These are phyloP conservation scores for Tylopilus intermedius DNA, from an alignment of 768 basidiomycete species.

Conservation along the genomic window DNA sequence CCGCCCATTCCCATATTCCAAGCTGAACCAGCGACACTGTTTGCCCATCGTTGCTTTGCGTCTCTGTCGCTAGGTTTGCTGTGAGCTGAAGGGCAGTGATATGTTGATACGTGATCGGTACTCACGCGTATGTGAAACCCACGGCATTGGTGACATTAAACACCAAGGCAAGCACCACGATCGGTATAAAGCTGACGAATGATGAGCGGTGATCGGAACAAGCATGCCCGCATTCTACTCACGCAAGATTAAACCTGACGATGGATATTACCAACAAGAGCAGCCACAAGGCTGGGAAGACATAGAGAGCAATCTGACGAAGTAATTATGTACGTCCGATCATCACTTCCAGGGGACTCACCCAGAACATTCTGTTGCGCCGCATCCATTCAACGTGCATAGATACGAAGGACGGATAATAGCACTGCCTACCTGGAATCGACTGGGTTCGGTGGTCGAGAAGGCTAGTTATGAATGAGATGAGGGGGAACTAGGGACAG, in stretches of 20 bases:
- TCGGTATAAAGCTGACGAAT: constrained; percentile 77
- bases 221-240: constrained; percentile 29
- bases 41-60: constrained; percentile 89
- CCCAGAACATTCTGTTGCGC: constrained; percentile 84
- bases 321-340: constrained; percentile 13
- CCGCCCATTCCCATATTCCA: constrained; percentile 77
- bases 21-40: constrained; percentile 57
- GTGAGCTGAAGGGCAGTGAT: constrained; percentile 9
- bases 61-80: constrained; percentile 67
- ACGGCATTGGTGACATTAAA: constrained; percentile 96
- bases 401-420: not conserved
- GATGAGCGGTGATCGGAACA: constrained; percentile 8
- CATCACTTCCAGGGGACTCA: constrained; percentile 30
- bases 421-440: constrained; percentile 67
- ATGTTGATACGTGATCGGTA: constrained; percentile 11
- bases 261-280: constrained; percentile 84
- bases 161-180: constrained; percentile 87
- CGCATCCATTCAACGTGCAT: constrained; percentile 5
- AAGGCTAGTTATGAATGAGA: constrained; percentile 51
- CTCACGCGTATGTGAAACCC: constrained; percentile 93
- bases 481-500: not conserved
- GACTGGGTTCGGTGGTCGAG: constrained; percentile 80
- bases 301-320: constrained; percentile 76
- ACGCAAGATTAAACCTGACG: constrained; percentile 86
- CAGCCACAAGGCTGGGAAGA: constrained; percentile 85